Evolutionary conservation across 169 alveolate species (phyloP), one percentile per base, ranked within the genome.

Genomic region (Cryptosporidium felis): DNA sequence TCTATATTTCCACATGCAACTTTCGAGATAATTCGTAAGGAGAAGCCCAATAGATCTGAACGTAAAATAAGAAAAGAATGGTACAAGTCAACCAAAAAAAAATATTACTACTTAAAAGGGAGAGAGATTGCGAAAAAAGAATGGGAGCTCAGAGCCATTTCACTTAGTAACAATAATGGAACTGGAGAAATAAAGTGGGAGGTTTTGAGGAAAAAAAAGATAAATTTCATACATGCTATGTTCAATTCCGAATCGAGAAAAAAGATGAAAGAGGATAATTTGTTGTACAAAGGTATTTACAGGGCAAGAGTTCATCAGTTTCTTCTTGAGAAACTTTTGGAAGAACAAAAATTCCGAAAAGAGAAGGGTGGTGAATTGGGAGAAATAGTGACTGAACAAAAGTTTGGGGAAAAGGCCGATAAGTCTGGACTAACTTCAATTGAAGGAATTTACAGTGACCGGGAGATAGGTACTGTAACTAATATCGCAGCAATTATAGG

Each of bases 251-350:
- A 53, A 23, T 41, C 58, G 8, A 74, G 58, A 16, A 74, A 74
- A 36, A 32, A 40, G 23, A 74, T 65, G 28, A 53, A 34, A 53
- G 85, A 74, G 41, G 85, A 46, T 18, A 74, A 32, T 38, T 10
- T 74, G 28, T 74, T 40, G n/a, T 34, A 74, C 12, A 74, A 53
- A 36, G 85, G 85, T 51, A 6, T 74, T 14, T 74, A 74, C 34
- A 74, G 32, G 23, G 85, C 85, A 28, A 74, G 85, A 41, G 65
- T 74, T 6, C 85, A 74, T 32, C 56, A 74, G 12, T 74, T 74
- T 49, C 67, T 74, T n/a, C 60, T 53, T 0, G 46, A 74, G 26
- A 74, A 74, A 38, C 41, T 49, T 34, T n/a, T 16, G 36, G 38
- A 61, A 9, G 66, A 58, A 5, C 30, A 28, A 32, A 36, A 49